A percentile compares a stretch with the other conserved stretches of the same genome.
These are phyloP conservation scores for Trametes villosa DNA, from an alignment of 768 basidiomycete species.

Conservation along the genomic window DNA sequence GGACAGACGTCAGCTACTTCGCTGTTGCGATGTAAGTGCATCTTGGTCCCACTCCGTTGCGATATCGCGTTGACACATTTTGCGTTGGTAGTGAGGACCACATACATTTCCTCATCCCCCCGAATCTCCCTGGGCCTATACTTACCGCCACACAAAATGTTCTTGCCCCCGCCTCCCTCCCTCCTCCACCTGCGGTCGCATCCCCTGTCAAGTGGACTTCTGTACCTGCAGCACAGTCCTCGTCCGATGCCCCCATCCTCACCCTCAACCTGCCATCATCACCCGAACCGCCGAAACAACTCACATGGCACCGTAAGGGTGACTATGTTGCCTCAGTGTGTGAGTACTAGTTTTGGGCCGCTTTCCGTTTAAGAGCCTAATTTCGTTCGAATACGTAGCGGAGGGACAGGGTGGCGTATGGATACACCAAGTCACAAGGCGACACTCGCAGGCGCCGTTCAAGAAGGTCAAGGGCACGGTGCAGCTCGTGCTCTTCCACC, in stretches of 20 bases:
- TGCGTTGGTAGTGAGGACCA: constrained; percentile 66
- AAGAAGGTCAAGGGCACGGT: constrained; percentile 91
- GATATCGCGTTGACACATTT: background rate
- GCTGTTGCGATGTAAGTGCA: constrained; percentile 72
- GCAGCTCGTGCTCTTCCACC: constrained; percentile 94
- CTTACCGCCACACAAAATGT: constrained; percentile 62
- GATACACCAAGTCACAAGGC: constrained; percentile 93
- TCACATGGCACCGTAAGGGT: constrained; percentile 92
- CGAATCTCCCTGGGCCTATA: constrained; percentile 67
- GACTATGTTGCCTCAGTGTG: constrained; percentile 96
- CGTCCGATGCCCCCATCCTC: constrained; percentile 60
- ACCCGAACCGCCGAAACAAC: constrained; percentile 76
- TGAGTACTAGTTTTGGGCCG: too few relatives aligned
- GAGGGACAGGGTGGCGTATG: constrained; percentile 85
- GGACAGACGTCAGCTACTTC: constrained; percentile 79
- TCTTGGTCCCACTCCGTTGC: background rate
- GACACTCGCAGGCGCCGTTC: constrained; percentile 98
- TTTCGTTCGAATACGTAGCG: constrained; percentile 42
- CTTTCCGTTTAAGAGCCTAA: background rate
- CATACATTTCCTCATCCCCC: constrained; percentile 80
- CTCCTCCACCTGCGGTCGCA: constrained; percentile 55
- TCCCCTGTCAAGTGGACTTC: constrained; percentile 76
- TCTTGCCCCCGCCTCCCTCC: constrained; percentile 66
- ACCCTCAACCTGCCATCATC: constrained; percentile 63
- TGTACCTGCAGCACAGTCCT: constrained; percentile 47